Evolutionary conservation across 164 flowering plant species (phyloP).

Genomic region (Sedum album): DNA sequence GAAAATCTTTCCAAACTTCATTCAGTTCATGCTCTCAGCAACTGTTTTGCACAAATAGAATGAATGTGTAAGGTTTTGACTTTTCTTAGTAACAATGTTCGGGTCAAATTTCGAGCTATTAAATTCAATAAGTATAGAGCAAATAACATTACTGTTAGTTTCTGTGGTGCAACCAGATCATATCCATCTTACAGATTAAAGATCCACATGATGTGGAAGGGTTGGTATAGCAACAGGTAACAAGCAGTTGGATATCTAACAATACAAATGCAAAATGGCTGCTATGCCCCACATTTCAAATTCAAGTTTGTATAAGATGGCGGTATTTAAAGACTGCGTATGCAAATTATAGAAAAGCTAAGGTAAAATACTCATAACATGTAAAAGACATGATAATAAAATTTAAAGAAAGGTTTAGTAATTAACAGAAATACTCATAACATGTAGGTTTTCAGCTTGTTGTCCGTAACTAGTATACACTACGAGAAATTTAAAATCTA

Average conservation of each 20-base stretch:
- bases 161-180: too few relatives aligned
- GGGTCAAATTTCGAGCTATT: too few relatives aligned
- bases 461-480: neutral
- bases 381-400: neutral
- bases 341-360: neutral
- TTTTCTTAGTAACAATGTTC: neutral
- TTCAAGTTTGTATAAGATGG: neutral
- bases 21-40: slow-evolving; percentile 73
- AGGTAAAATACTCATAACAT: neutral
- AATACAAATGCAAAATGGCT: neutral
- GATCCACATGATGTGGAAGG: neutral
- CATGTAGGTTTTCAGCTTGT: neutral
- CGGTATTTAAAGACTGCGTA: neutral
- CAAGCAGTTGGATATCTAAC: neutral
- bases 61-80: neutral
- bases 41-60: slow-evolving; percentile 39
- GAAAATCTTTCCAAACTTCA: slow-evolving; percentile 92
- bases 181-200: neutral
- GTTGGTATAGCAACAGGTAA: neutral
- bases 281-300: neutral
- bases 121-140: too few relatives aligned
- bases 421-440: neutral
- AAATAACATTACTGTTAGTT: too few relatives aligned
- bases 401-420: neutral
- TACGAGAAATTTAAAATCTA: neutral